Conservation (phyloP, 352 stramenopile genomes). For the Pythium rhizo-oryzae region DNA sequence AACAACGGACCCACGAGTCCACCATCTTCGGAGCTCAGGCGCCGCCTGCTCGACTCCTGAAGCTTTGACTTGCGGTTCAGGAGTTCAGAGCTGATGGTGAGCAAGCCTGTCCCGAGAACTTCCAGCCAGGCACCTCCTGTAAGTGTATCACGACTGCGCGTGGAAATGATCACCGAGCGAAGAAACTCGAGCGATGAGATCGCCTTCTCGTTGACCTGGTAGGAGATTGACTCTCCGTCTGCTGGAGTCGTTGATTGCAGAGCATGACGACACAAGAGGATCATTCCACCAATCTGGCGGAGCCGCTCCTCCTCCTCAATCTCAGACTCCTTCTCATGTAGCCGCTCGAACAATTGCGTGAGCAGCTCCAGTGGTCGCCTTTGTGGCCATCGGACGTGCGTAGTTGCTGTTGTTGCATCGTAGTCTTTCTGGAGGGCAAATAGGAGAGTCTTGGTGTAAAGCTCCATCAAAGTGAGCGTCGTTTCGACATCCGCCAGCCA, state of each 20-base stretch:
- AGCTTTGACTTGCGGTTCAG: slow-evolving; percentile 44
- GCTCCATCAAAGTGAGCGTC: slow-evolving; percentile 55
- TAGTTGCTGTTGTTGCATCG: slow-evolving; percentile 11
- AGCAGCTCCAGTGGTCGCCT: slow-evolving; percentile 54
- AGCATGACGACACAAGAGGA: slow-evolving; percentile 51
- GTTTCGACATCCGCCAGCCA: slow-evolving; percentile 56
- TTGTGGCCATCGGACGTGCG: slow-evolving; percentile 35
- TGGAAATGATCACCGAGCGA: slow-evolving; percentile 53
- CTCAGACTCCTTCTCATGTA: slow-evolving; percentile 36
- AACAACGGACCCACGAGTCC: slow-evolving; percentile 33
- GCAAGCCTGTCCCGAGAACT: slow-evolving; percentile 52
- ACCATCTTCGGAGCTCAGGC: slow-evolving; percentile 10
- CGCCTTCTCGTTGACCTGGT: slow-evolving; percentile 43
- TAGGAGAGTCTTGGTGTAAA: slow-evolving; percentile 66
- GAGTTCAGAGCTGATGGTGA: slow-evolving; percentile 61
- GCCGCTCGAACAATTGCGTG: slow-evolving; percentile 52
- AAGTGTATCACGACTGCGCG: slow-evolving; percentile 39
- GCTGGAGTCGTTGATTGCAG: slow-evolving; percentile 32
- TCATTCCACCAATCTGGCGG: slow-evolving; percentile 59
- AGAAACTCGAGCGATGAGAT: slow-evolving; percentile 50
- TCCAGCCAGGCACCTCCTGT: slow-evolving; percentile 57
- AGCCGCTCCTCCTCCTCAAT: slow-evolving; percentile 48
- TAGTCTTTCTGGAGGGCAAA: slow-evolving; percentile 48
- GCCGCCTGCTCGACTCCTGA: slow-evolving; percentile 18
- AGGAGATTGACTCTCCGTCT: slow-evolving; percentile 25